These are phyloP conservation scores for Clitopilus hobsonii DNA, from an alignment of 768 basidiomycete genomes.

Conservation along the genomic window DNA sequence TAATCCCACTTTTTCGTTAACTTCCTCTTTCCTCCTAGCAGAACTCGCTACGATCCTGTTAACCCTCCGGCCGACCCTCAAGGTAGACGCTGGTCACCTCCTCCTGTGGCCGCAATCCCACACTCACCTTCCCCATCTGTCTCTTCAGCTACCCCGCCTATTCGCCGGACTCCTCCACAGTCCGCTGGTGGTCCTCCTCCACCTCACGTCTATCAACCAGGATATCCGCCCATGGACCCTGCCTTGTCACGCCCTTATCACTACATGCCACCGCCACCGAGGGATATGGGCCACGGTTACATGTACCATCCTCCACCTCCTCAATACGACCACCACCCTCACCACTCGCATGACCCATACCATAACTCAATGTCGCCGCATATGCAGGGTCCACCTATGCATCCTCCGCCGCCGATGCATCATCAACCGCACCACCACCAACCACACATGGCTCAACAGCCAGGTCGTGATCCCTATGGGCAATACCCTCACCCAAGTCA, in stretches of 20 bases:
- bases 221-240: conserved; percentile 32
- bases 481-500: conserved; percentile 27
- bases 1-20: neutral
- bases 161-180: conserved; percentile 35
- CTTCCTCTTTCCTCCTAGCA: conserved; percentile 18
- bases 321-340: conserved; percentile 21
- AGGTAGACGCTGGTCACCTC: conserved; percentile 36
- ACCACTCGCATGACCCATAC: conserved; percentile 10
- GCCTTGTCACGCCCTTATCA: conserved; percentile 17
- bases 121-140: conserved; percentile 60
- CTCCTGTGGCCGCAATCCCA: conserved; percentile 44
- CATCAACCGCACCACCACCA: neutral
- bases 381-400: conserved; percentile 4
- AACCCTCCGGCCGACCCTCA: too few relatives aligned
- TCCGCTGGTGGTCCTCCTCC: conserved; percentile 20
- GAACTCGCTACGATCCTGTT: conserved; percentile 35
- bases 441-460: conserved; percentile 17
- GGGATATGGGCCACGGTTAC: conserved; percentile 22
- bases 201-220: conserved; percentile 28
- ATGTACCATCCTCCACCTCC: conserved; percentile 27
- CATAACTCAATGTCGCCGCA: conserved; percentile 8
- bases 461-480: conserved; percentile 9
- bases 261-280: conserved; percentile 24
- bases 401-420: conserved; percentile 12
- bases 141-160: conserved; percentile 55